Evolutionary conservation across 345 rosid genomes (phyloP).

Genomic region (Arabidopsis thaliana): TAIR10.1 NC_003075.7:9917001-9917500

Average conservation of each 20-base stretch:
- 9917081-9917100: conserved; percentile 98
- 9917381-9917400: conserved; percentile 84
- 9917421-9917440: conserved; percentile 79
- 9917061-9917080: conserved; percentile 86
- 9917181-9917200: conserved; percentile 52
- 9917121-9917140: conserved; percentile 36
- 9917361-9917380: conserved; percentile 73
- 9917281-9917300: conserved; percentile 7
- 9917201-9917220: conserved; percentile 99
- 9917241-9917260: conserved; percentile 95
- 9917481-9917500: conserved; percentile 2
- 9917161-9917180: conserved; percentile 34
- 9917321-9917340: not conserved
- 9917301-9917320: conserved; percentile 6
- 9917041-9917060: conserved; percentile 88
- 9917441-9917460: conserved; percentile 78
- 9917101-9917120: conserved; percentile 98
- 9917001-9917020: conserved; percentile 87
- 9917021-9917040: conserved; percentile 77
- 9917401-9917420: conserved; percentile 76
- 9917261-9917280: conserved; percentile 97
- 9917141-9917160: conserved; percentile 29
- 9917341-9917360: conserved; percentile 53
- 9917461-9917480: conserved; percentile 90
- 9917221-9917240: conserved; percentile 88